These are phyloP conservation scores for Huntiella omanensis DNA, from an alignment of 2,329 filamentous ascomycete species.

Conservation along the genomic window DNA sequence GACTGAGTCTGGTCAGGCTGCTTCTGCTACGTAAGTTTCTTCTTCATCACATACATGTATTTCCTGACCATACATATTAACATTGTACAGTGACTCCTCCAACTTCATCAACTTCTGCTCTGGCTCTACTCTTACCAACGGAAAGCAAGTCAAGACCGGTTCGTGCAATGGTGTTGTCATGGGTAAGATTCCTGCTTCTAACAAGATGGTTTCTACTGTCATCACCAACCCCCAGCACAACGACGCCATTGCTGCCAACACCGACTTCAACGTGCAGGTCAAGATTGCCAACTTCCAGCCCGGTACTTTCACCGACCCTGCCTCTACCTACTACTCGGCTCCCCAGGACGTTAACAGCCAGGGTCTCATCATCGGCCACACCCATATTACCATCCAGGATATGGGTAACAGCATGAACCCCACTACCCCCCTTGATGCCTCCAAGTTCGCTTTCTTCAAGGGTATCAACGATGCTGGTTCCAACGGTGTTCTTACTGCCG, in stretches of 20 bases:
- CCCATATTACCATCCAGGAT: slow-evolving; percentile 39
- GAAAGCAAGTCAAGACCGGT: slow-evolving; percentile 34
- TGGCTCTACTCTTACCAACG: slow-evolving; percentile 38
- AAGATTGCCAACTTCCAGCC: slow-evolving; percentile 33
- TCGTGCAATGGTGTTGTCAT: slow-evolving; percentile 48
- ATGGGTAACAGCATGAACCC: slow-evolving; percentile 33
- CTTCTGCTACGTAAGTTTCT: slow-evolving; percentile 30
- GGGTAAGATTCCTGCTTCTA: slow-evolving; percentile 37
- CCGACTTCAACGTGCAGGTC: slow-evolving; percentile 34
- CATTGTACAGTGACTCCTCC: slow-evolving; percentile 27
- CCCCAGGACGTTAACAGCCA: slow-evolving; percentile 31
- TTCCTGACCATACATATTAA: slow-evolving; percentile 10
- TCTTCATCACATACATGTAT: background rate
- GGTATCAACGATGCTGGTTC: slow-evolving; percentile 43
- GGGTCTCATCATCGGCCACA: slow-evolving; percentile 38
- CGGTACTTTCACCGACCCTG: slow-evolving; percentile 42
- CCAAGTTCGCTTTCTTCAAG: slow-evolving; percentile 44
- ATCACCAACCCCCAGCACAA: slow-evolving; percentile 34
- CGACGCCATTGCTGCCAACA: slow-evolving; percentile 26
- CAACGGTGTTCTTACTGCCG: slow-evolving; percentile 31
- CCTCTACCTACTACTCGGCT: slow-evolving; percentile 40
- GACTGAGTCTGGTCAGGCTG: slow-evolving; percentile 27
- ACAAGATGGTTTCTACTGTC: slow-evolving; percentile 38
- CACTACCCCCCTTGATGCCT: slow-evolving; percentile 30
- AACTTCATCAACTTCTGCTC: slow-evolving; percentile 48